These are phyloP conservation scores for Microbotryum scabiosae DNA, from an alignment of 1,284 basidiomycete genomes.

Conservation along the genomic window DNA sequence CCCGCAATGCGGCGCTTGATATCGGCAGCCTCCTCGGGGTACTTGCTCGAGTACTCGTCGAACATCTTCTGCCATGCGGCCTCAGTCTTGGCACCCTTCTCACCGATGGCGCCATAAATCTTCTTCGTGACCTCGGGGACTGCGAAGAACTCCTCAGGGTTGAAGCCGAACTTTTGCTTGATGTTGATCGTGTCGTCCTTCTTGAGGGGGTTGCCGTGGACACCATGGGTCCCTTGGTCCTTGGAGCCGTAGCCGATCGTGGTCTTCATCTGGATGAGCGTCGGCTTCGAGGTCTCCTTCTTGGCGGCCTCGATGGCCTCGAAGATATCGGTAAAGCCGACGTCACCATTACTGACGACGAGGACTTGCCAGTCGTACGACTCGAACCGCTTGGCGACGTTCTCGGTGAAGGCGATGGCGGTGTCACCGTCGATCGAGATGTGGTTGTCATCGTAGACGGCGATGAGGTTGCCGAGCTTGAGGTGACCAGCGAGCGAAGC, in stretches of 20 bases:
- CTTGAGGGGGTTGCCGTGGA: conserved; percentile 88
- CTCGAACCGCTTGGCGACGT: conserved; percentile 78
- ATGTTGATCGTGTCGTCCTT: conserved; percentile 77
- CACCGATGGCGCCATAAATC: conserved; percentile 57
- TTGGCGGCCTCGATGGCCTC: conserved; percentile 70
- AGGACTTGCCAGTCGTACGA: conserved; percentile 92
- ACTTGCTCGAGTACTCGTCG: conserved; percentile 63
- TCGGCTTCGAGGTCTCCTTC: conserved; percentile 70
- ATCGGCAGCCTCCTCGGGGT: conserved; percentile 75
- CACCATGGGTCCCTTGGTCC: conserved; percentile 82
- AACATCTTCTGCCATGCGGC: conserved; percentile 67
- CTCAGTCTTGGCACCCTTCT: conserved; percentile 66
- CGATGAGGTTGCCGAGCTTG: conserved; percentile 84
- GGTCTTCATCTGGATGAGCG: conserved; percentile 64
- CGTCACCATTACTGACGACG: conserved; percentile 42
- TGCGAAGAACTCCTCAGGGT: conserved; percentile 68
- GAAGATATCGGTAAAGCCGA: conserved; percentile 70
- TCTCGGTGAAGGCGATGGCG: conserved; percentile 84
- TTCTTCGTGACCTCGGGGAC: conserved; percentile 68
- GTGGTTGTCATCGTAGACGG: conserved; percentile 81
- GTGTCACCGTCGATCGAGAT: conserved; percentile 96
- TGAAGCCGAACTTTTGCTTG: conserved; percentile 78
- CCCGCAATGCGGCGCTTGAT: conserved; percentile 75
- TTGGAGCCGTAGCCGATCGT: conserved; percentile 92
- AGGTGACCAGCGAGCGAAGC: conserved; percentile 87